phyloP scores from a whole-genome alignment of 2,329 filamentous ascomycete genomes.

The Rosellinia necatrix region DNA sequence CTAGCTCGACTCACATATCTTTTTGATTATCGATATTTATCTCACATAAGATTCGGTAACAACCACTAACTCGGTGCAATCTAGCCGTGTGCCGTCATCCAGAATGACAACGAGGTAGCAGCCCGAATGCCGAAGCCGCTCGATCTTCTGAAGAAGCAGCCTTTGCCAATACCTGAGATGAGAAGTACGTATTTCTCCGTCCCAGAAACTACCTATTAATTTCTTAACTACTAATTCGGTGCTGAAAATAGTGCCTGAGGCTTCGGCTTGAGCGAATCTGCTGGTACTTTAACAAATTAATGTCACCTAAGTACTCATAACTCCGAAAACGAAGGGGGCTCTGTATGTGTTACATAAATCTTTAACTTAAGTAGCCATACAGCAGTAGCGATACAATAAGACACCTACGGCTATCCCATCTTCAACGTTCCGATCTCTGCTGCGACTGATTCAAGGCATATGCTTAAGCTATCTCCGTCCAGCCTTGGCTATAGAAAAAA shows the following conservation, averaged over 20 bases:
- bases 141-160: conserved; percentile 19
- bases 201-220: background rate
- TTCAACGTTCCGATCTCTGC: too few relatives aligned
- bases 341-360: too few relatives aligned
- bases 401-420: too few relatives aligned
- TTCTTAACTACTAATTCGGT: background rate
- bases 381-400: too few relatives aligned
- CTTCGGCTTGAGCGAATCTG: background rate
- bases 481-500: too few relatives aligned
- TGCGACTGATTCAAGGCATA: too few relatives aligned
- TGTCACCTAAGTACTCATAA: background rate
- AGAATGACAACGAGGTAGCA: conserved; percentile 61
- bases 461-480: too few relatives aligned
- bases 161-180: conserved; percentile 16
- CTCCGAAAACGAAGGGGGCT: background rate
- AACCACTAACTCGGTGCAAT: background rate
- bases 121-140: conserved; percentile 35
- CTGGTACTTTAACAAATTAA: too few relatives aligned
- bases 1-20: background rate
- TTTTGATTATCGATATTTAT: background rate
- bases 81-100: conserved; percentile 58
- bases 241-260: conserved; percentile 9
- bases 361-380: too few relatives aligned
- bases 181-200: background rate
- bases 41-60: too few relatives aligned